A percentile compares a stretch with the other conserved stretches of the same genome.
These are phyloP conservation scores for Tetrapisispora namnaoensis DNA, from an alignment of 805 yeast genomes.

Conservation along the genomic window DNA sequence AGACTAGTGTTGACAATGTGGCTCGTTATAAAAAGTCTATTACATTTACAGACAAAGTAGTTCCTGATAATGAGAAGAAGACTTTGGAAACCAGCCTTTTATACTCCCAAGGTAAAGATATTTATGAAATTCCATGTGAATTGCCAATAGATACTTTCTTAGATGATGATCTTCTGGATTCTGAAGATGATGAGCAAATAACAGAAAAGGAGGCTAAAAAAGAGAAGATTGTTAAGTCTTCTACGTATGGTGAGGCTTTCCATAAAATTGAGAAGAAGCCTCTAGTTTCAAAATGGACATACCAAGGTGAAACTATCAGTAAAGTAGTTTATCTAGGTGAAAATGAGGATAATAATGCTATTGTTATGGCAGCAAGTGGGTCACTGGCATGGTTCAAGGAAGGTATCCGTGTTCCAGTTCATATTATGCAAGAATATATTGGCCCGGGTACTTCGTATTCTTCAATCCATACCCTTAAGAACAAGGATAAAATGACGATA, in stretches of 20 bases:
- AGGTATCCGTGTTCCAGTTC: conserved; percentile 24
- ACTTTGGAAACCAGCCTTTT: conserved; percentile 19
- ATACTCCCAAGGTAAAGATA: conserved; percentile 26
- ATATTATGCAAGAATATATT: conserved; percentile 26
- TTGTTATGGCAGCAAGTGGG: conserved; percentile 26
- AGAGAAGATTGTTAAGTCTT: conserved; percentile 26
- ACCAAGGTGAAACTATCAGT: conserved; percentile 24
- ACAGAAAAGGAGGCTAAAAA: neutral
- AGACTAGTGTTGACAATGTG: conserved; percentile 23
- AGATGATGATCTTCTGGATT: conserved; percentile 12
- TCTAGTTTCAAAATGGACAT: conserved; percentile 21
- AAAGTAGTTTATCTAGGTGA: conserved; percentile 20
- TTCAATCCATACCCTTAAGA: conserved; percentile 21
- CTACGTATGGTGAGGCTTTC: conserved; percentile 65
- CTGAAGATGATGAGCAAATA: neutral
- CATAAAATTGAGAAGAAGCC: conserved; percentile 33
- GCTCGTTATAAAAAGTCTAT: conserved; percentile 18
- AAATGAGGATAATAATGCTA: conserved; percentile 32
- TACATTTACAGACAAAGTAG: conserved; percentile 21
- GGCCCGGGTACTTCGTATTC: conserved; percentile 26
- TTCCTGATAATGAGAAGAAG: conserved; percentile 25
- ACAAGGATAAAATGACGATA: conserved; percentile 15
- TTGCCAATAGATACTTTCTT: conserved; percentile 23
- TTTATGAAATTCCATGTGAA: conserved; percentile 23
- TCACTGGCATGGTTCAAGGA: conserved; percentile 29